Percentiles rank a stretch among this genome's conserved stretches.
These are phyloP conservation scores for Chionographis japonica DNA, from an alignment of 106 monocot genomes.

Conservation along the genomic window DNA sequence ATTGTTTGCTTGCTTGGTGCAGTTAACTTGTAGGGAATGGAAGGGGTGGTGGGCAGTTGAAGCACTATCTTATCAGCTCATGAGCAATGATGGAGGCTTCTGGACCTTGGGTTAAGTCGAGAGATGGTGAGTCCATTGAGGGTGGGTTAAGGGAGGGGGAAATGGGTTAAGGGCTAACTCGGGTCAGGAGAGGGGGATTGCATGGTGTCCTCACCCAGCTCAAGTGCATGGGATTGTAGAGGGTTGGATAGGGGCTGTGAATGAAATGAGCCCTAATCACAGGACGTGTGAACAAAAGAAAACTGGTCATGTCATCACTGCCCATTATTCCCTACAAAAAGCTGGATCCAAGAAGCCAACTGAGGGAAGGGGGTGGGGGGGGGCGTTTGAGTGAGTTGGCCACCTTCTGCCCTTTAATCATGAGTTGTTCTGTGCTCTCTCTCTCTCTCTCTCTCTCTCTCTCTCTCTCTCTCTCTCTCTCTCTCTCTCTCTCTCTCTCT, in stretches of 20 bases:
- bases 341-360: neutral
- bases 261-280: neutral
- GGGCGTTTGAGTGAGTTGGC: too few species aligned
- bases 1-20: neutral
- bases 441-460: neutral
- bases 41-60: neutral
- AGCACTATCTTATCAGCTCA: constrained; percentile 9
- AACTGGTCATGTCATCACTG: constrained; percentile 12
- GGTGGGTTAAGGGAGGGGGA: too few species aligned
- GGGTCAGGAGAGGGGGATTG: neutral
- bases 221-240: too few species aligned
- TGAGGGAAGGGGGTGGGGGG: too few species aligned
- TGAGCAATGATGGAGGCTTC: constrained; percentile 1
- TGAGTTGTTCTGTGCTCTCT: too few species aligned
- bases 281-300: neutral
- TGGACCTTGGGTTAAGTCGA: too few species aligned
- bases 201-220: too few species aligned
- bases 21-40: neutral
- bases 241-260: too few species aligned
- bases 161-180: too few species aligned
- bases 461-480: neutral
- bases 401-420: too few species aligned
- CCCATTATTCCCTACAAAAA: neutral
- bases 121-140: too few species aligned
- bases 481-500: neutral